A percentile compares a stretch with the other conserved stretches of the same genome.
Conservation (phyloP, 345 rosid genomes). For the Nephelium lappaceum region DNA sequence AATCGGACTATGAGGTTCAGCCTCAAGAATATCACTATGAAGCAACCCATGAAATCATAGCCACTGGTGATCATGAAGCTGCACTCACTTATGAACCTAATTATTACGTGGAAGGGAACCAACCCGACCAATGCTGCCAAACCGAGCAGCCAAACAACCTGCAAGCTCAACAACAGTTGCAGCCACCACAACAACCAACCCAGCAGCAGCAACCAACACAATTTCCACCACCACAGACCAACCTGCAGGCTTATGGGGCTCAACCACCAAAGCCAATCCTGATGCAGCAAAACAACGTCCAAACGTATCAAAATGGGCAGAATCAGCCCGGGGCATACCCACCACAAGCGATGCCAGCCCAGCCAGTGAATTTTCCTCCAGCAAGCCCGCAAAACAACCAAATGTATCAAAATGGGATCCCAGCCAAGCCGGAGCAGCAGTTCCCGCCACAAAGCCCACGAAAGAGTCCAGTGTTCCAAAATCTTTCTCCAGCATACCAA, state of each 20-base stretch:
- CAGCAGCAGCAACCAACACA: conserved; percentile 23
- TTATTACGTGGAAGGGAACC: not conserved
- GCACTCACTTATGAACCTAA: conserved; percentile 11
- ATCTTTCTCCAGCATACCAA: not conserved
- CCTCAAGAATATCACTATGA: conserved; percentile 23
- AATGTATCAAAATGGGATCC: too few species aligned
- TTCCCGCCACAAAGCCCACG: conserved; percentile 7
- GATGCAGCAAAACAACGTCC: conserved; percentile 5
- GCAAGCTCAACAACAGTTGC: not conserved
- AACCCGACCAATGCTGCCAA: not conserved
- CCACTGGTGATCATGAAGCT: not conserved
- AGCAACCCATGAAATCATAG: not conserved
- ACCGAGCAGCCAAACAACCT: conserved; percentile 9
- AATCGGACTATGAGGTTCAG: not conserved
- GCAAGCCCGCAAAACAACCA: too few species aligned
- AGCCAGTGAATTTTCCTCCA: too few species aligned
- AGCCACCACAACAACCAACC: conserved; percentile 7
- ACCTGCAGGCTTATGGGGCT: conserved; percentile 14
- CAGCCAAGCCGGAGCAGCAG: conserved; percentile 17
- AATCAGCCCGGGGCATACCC: conserved; percentile 16
- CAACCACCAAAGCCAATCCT: not conserved
- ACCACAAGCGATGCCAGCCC: not conserved
- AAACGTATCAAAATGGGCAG: not conserved
- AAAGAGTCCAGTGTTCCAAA: not conserved
- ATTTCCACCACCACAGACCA: conserved; percentile 16